Conservation (phyloP, 2,329 filamentous ascomycete genomes). For the Colletotrichum trifolii region DNA sequence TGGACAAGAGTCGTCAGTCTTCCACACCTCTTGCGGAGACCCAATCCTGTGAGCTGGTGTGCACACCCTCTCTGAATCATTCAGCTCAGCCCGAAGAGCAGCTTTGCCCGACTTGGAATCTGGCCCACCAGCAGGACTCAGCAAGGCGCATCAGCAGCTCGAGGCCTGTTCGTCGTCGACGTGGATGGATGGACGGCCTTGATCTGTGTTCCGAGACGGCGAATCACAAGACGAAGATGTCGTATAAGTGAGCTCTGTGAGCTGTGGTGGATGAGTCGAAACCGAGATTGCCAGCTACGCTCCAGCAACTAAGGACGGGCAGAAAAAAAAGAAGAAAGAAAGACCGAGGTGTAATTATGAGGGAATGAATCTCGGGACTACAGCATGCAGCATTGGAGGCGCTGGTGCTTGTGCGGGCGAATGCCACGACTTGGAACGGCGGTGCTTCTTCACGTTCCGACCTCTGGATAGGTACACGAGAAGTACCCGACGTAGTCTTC, state of each 20-base stretch:
- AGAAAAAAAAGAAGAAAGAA: constrained; percentile 13
- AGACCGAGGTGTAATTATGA: neutral
- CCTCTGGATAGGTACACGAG: constrained; percentile 13
- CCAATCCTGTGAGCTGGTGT: constrained; percentile 14
- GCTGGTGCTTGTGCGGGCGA: constrained; percentile 1
- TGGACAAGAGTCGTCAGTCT: neutral
- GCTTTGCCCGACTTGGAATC: neutral
- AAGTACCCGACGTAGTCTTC: constrained; percentile 12
- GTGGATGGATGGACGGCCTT: neutral
- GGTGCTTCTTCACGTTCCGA: constrained; percentile 2
- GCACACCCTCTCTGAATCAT: constrained; percentile 9
- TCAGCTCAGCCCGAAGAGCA: constrained; percentile 21
- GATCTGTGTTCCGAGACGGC: constrained; percentile 13
- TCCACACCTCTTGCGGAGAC: neutral
- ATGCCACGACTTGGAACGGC: constrained; percentile 5
- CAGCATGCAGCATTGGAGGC: constrained; percentile 5
- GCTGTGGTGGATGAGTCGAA: constrained; percentile 4
- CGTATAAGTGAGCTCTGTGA: constrained; percentile 13
- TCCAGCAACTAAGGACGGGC: neutral
- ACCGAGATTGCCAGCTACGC: constrained; percentile 1
- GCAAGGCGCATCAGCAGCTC: constrained; percentile 3
- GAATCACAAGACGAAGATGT: constrained; percentile 13
- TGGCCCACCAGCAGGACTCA: constrained; percentile 1
- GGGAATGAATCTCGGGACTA: neutral
- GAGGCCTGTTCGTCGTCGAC: constrained; percentile 1